These are phyloP conservation scores for Mucor velutinosus DNA, from an alignment of 371 early-diverging fungal species.

Conservation along the genomic window DNA sequence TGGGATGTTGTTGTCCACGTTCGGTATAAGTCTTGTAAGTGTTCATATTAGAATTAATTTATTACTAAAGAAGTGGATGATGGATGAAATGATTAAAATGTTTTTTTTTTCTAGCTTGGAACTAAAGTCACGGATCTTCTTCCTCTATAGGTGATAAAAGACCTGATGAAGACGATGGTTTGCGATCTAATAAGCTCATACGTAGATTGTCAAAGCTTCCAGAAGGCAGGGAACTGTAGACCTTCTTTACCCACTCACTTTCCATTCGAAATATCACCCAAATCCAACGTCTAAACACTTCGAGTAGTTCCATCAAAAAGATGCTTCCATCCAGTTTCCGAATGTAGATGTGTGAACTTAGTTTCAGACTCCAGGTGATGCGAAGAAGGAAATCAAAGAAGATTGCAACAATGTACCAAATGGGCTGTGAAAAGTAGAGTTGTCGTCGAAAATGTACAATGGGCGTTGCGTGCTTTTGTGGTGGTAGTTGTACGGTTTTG, in stretches of 20 bases:
- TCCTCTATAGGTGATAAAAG: slow-evolving; percentile 30
- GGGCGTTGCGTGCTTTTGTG: slow-evolving; percentile 17
- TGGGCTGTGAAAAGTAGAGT: slow-evolving; percentile 63
- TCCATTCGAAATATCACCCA: slow-evolving; percentile 93
- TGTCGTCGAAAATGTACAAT: slow-evolving; percentile 59
- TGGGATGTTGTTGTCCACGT: slow-evolving; percentile 58
- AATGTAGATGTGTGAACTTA: slow-evolving; percentile 72
- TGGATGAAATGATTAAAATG: not conserved
- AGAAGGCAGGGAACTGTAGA: slow-evolving; percentile 27
- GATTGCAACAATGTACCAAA: slow-evolving; percentile 76
- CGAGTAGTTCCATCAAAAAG: slow-evolving; percentile 75
- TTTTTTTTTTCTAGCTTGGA: not conserved
- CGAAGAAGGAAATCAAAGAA: slow-evolving; percentile 78
- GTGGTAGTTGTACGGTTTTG: slow-evolving; percentile 5
- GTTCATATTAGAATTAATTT: slow-evolving; percentile 26
- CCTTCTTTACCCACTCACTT: slow-evolving; percentile 70
- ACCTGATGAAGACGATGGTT: slow-evolving; percentile 11
- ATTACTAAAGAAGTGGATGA: not conserved
- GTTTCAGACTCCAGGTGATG: slow-evolving; percentile 84
- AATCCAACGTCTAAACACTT: slow-evolving; percentile 85
- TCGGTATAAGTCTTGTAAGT: slow-evolving; percentile 57
- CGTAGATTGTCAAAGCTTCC: slow-evolving; percentile 11
- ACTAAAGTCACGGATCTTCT: slow-evolving; percentile 21
- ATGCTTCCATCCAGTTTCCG: slow-evolving; percentile 70
- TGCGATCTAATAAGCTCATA: slow-evolving; percentile 24